A percentile compares a stretch with the other conserved stretches of the same genome.
Evolutionary conservation across 2,329 filamentous ascomycete species (phyloP).

Genomic region (Alternaria novae-zelandiae): DNA sequence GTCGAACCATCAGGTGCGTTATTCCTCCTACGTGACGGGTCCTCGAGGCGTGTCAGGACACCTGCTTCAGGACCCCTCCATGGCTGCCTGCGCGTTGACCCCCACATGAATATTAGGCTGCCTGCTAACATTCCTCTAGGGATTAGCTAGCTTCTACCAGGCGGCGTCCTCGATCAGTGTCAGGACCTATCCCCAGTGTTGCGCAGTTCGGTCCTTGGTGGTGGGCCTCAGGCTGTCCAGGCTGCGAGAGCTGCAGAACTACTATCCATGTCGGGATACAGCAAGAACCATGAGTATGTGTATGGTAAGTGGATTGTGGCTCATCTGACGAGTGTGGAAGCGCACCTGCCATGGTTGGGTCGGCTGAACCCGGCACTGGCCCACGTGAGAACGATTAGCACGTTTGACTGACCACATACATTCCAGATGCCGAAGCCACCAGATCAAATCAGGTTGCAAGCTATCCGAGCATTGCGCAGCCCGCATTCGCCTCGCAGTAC

Average conservation of each 20-base stretch:
- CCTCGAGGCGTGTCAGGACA: constrained; percentile 17
- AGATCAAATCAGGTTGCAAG: constrained; percentile 64
- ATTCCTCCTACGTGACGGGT: constrained; percentile 16
- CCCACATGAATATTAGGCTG: constrained; percentile 28
- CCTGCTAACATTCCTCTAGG: constrained; percentile 33
- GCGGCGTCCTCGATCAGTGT: constrained; percentile 37
- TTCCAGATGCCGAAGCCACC: constrained; percentile 65
- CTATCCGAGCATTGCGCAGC: constrained; percentile 57
- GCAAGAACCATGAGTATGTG: constrained; percentile 77
- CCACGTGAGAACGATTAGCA: constrained; percentile 47
- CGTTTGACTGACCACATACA: constrained; percentile 55
- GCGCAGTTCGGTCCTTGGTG: constrained; percentile 40
- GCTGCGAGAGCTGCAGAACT: constrained; percentile 51
- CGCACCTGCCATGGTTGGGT: constrained; percentile 46
- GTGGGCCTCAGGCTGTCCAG: constrained; percentile 60
- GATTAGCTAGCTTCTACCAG: constrained; percentile 42
- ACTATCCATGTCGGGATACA: constrained; percentile 82
- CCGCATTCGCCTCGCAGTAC: constrained; percentile 58
- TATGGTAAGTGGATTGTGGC: constrained; percentile 71
- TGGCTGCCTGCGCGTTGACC: constrained; percentile 39
- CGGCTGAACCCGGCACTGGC: constrained; percentile 41
- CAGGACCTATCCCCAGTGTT: constrained; percentile 34
- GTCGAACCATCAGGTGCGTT: constrained; percentile 46
- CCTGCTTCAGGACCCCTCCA: constrained; percentile 20
- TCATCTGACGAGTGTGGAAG: constrained; percentile 48